Evolutionary conservation across 805 yeast species (phyloP).

Genomic region (Saccharomycopsis sp.): DNA sequence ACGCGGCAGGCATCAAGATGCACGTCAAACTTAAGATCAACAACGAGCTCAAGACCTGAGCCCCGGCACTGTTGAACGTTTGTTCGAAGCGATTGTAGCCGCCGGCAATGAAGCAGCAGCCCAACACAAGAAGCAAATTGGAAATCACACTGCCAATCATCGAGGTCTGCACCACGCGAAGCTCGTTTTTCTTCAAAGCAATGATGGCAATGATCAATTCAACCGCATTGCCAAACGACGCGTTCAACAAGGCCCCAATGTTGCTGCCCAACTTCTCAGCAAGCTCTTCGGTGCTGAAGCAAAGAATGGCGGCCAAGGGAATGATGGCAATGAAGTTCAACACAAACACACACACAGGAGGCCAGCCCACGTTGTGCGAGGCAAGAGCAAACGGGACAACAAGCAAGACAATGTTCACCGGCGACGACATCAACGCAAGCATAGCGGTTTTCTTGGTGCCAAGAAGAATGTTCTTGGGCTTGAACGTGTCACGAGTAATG

Average conservation of each 20-base stretch:
- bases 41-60: slow-evolving; percentile 93
- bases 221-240: slow-evolving; percentile 96
- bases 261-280: slow-evolving; percentile 85
- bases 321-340: slow-evolving; percentile 84
- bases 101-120: slow-evolving; percentile 90
- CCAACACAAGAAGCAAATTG: slow-evolving; percentile 79
- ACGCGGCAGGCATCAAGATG: slow-evolving; percentile 88
- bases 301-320: slow-evolving; percentile 87
- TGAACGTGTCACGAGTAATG: slow-evolving; percentile 15
- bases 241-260: slow-evolving; percentile 89
- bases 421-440: slow-evolving; percentile 24
- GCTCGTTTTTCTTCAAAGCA: slow-evolving; percentile 78
- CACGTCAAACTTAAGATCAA: slow-evolving; percentile 87
- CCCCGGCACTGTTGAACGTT: slow-evolving; percentile 88
- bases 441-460: slow-evolving; percentile 13
- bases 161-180: slow-evolving; percentile 91
- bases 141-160: slow-evolving; percentile 93
- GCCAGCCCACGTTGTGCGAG: slow-evolving; percentile 51
- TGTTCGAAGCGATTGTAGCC: slow-evolving; percentile 84
- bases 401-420: slow-evolving; percentile 64
- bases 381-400: slow-evolving; percentile 88
- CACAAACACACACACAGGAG: slow-evolving; percentile 49
- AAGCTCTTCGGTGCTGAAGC: slow-evolving; percentile 89
- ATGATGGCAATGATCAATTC: slow-evolving; percentile 91
- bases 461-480: slow-evolving; percentile 10